Percentiles rank a stretch among this genome's conserved stretches.
phyloP scores from a whole-genome alignment of 495 filamentous ascomycete species.

The Aspergillus nidulans region DNA sequence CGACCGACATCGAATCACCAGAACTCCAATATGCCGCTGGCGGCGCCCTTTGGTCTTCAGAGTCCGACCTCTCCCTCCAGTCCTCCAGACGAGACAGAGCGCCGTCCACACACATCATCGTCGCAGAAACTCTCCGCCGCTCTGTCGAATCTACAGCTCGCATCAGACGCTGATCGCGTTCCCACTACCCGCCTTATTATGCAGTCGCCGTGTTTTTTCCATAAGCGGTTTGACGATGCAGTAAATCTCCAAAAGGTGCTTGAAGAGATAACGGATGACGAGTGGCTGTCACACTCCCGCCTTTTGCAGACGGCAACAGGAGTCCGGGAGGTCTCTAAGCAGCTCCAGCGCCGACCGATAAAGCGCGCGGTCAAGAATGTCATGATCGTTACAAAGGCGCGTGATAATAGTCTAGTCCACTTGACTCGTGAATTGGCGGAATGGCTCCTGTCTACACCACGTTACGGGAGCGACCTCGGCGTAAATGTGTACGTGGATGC shows the following conservation, averaged over 20 bases:
- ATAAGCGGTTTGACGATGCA: constrained; percentile 91
- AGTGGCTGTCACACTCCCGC: constrained; percentile 85
- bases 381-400: constrained; percentile 96
- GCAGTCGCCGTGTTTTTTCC: constrained; percentile 94
- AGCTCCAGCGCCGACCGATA: constrained; percentile 83
- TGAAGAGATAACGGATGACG: constrained; percentile 86
- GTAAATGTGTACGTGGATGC: constrained; percentile 94
- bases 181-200: constrained; percentile 61
- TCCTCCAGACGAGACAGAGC: constrained; percentile 38
- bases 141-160: constrained; percentile 56
- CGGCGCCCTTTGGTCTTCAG: constrained; percentile 46
- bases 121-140: constrained; percentile 63
- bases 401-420: constrained; percentile 81
- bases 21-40: constrained; percentile 44
- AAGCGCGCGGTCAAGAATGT: constrained; percentile 82
- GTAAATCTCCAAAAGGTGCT: constrained; percentile 93
- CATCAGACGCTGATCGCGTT: constrained; percentile 40
- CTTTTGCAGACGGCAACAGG: constrained; percentile 91
- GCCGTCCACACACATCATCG: constrained; percentile 43
- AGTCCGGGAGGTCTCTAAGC: constrained; percentile 90
- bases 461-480: constrained; percentile 74
- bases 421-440: constrained; percentile 79
- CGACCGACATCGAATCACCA: constrained; percentile 56
- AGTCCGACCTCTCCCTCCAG: constrained; percentile 24
- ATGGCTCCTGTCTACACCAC: constrained; percentile 80